These are phyloP conservation scores for Limonomyces culmigenus DNA, from an alignment of 1,284 basidiomycete genomes.

Conservation along the genomic window DNA sequence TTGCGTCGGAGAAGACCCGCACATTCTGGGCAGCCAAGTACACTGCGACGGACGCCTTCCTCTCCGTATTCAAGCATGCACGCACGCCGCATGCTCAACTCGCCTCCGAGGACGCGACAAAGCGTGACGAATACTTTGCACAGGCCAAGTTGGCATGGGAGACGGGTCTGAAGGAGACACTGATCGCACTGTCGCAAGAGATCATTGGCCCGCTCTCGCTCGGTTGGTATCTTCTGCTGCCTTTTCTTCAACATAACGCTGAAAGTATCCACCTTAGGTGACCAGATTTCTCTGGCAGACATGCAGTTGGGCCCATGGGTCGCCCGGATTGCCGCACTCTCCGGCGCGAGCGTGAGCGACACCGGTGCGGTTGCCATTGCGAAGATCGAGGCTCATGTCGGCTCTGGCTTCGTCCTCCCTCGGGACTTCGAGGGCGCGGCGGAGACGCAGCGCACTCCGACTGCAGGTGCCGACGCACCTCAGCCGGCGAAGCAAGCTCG, in stretches of 20 bases:
- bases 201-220: slow-evolving; percentile 59
- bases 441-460: neutral
- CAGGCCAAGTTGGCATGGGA: slow-evolving; percentile 23
- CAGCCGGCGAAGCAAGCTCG: slow-evolving; percentile 19
- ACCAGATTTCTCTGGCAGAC: slow-evolving; percentile 68
- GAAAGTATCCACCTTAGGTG: slow-evolving; percentile 29
- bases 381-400: slow-evolving; percentile 34
- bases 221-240: slow-evolving; percentile 27
- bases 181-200: slow-evolving; percentile 32
- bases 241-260: no score
- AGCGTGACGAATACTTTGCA: slow-evolving; percentile 19
- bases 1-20: slow-evolving; percentile 44
- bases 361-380: slow-evolving; percentile 29
- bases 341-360: slow-evolving; percentile 30
- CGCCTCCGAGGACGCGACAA: slow-evolving; percentile 12
- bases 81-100: slow-evolving; percentile 22
- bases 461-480: neutral
- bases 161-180: slow-evolving; percentile 22
- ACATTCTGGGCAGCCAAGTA: slow-evolving; percentile 38
- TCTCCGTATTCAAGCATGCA: slow-evolving; percentile 27
- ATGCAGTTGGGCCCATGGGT: slow-evolving; percentile 71
- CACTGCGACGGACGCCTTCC: slow-evolving; percentile 23
- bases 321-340: slow-evolving; percentile 38
- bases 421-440: slow-evolving; percentile 19
- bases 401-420: slow-evolving; percentile 24